phyloP scores from a whole-genome alignment of 768 basidiomycete genomes.

The Tulasnella sp. region DNA sequence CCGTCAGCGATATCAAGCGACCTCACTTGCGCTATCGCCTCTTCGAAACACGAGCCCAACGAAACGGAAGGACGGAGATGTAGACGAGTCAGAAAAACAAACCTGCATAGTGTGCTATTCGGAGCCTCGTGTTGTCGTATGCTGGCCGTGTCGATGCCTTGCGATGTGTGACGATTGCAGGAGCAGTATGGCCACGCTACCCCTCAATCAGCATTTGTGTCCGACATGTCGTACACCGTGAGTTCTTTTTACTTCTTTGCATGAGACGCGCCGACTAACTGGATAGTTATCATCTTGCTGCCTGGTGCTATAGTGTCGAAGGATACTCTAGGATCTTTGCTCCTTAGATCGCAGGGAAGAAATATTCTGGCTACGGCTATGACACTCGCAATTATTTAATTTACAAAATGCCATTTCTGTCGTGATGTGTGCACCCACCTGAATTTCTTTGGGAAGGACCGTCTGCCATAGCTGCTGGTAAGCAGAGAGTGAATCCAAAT shows the following conservation, averaged over 20 bases:
- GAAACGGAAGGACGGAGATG: neutral
- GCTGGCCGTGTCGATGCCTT: conserved; percentile 10
- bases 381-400: no score
- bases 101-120: conserved; percentile 9
- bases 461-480: no score
- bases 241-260: no score
- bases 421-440: no score
- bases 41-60: neutral
- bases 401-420: no score
- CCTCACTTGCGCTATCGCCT: neutral
- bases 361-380: no score
- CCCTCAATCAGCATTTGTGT: conserved; percentile 2
- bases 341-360: neutral
- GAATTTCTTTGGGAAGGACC: no score
- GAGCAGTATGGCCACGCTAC: conserved; percentile 1
- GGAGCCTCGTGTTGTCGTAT: neutral
- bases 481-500: no score
- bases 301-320: conserved; percentile 4
- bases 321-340: conserved; percentile 10
- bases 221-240: conserved; percentile 9
- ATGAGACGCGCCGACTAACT: no score
- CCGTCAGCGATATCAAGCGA: neutral
- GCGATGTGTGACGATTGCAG: conserved; percentile 4
- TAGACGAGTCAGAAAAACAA: neutral
- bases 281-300: no score